These are phyloP conservation scores for Prasinococcaceae sp. DNA, from an alignment of 139 green algal genomes.

Conservation along the genomic window DNA sequence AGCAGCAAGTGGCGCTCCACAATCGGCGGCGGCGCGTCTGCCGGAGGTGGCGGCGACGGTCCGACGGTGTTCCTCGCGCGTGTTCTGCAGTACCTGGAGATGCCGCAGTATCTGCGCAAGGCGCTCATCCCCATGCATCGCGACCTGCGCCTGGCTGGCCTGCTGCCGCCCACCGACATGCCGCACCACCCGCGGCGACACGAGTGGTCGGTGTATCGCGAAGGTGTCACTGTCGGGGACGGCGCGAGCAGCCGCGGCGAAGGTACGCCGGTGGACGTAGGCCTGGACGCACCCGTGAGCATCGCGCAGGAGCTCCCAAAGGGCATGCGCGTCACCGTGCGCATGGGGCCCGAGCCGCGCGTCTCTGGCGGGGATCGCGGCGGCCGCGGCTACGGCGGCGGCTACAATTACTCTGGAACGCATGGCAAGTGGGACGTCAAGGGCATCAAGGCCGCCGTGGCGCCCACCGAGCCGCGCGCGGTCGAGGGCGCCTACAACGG, in stretches of 20 bases:
- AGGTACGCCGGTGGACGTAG: slow-evolving; percentile 52
- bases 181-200: slow-evolving; percentile 66
- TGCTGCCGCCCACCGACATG: slow-evolving; percentile 61
- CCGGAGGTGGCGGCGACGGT: slow-evolving; percentile 14
- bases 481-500: slow-evolving; percentile 66
- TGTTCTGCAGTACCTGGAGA: slow-evolving; percentile 31
- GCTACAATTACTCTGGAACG: background rate
- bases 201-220: slow-evolving; percentile 69
- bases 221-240: slow-evolving; percentile 51
- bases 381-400: too few species aligned
- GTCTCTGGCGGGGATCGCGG: too few species aligned
- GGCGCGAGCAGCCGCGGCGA: too few species aligned
- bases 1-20: too few species aligned
- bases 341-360: too few species aligned
- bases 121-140: slow-evolving; percentile 26
- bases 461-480: slow-evolving; percentile 35
- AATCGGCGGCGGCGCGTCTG: too few species aligned
- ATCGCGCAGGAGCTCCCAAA: slow-evolving; percentile 14
- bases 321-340: slow-evolving; percentile 14
- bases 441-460: slow-evolving; percentile 14
- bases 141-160: slow-evolving; percentile 16
- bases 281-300: slow-evolving; percentile 38
- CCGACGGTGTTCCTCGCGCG: slow-evolving; percentile 19
- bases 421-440: background rate
- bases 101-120: slow-evolving; percentile 29